phyloP scores from a whole-genome alignment of 306 rosid genomes.

The Fagus crenata region DNA sequence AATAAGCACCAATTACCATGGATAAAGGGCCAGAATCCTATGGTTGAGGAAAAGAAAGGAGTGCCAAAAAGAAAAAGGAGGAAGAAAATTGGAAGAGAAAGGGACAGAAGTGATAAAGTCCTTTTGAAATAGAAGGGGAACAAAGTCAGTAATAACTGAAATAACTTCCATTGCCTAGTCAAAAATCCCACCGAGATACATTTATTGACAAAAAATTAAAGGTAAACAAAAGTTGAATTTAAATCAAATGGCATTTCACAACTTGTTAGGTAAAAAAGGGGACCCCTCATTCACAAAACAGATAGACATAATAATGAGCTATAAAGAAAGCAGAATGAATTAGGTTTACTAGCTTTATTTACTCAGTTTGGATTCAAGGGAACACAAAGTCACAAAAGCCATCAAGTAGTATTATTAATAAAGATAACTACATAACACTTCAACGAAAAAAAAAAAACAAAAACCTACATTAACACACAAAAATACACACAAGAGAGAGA shows the following conservation, averaged over 20 bases:
- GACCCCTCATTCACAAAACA: constrained; percentile 38
- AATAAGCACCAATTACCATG: not conserved
- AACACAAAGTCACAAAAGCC: constrained; percentile 44
- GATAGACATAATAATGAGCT: constrained; percentile 11
- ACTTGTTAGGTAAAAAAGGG: constrained; percentile 26
- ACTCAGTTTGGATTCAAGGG: constrained; percentile 25
- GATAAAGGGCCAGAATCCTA: not conserved
- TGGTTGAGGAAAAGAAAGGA: not conserved
- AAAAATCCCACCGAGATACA: not conserved
- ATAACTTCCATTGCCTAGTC: not conserved
- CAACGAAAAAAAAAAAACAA: not conserved
- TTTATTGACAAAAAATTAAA: not conserved
- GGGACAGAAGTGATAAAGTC: not conserved
- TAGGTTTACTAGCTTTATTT: constrained; percentile 21
- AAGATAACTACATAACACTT: no score
- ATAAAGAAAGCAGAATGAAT: constrained; percentile 16
- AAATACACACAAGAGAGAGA: constrained; percentile 19
- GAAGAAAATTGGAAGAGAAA: not conserved
- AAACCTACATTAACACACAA: constrained; percentile 25
- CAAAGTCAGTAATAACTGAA: not conserved
- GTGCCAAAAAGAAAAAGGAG: no score
- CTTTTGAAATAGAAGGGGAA: not conserved
- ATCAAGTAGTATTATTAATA: not conserved
- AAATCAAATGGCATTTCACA: constrained; percentile 10
- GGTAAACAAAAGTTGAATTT: not conserved